phyloP scores from a whole-genome alignment of 148 eudicot species.

The Limonium bicolor region DNA sequence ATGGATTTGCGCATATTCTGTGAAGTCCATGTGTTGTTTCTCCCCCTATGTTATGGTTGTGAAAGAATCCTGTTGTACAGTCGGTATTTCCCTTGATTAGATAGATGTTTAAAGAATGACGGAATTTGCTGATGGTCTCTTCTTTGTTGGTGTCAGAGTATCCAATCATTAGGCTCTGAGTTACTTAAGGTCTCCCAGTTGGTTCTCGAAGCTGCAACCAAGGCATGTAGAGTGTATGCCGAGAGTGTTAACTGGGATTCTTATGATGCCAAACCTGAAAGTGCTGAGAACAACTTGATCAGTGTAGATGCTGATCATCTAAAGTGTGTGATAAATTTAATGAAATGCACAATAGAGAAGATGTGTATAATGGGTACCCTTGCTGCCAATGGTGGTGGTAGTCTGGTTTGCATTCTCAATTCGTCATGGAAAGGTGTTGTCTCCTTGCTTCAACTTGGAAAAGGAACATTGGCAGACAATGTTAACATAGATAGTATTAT shows the following conservation, averaged over 20 bases:
- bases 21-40: background rate
- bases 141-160: constrained; percentile 30
- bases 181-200: constrained; percentile 38
- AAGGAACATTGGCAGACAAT: constrained; percentile 43
- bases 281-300: constrained; percentile 15
- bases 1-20: background rate
- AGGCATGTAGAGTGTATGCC: constrained; percentile 53
- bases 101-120: constrained; percentile 1
- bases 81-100: background rate
- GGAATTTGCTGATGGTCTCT: constrained; percentile 10
- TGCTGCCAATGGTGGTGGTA: constrained; percentile 87
- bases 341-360: constrained; percentile 40
- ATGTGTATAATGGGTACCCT: constrained; percentile 64
- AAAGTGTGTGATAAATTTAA: constrained; percentile 31
- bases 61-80: background rate
- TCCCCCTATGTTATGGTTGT: background rate
- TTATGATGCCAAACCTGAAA: constrained; percentile 13
- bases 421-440: constrained; percentile 96
- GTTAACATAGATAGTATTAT: constrained; percentile 50
- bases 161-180: constrained; percentile 40
- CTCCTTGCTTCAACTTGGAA: constrained; percentile 78
- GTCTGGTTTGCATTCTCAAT: constrained; percentile 61
- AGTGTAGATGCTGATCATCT: background rate
- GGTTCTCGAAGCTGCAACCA: constrained; percentile 50
- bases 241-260: constrained; percentile 41